phyloP scores from a whole-genome alignment of 2,329 filamentous ascomycete species.

The Penicillium oxalicum region DNA sequence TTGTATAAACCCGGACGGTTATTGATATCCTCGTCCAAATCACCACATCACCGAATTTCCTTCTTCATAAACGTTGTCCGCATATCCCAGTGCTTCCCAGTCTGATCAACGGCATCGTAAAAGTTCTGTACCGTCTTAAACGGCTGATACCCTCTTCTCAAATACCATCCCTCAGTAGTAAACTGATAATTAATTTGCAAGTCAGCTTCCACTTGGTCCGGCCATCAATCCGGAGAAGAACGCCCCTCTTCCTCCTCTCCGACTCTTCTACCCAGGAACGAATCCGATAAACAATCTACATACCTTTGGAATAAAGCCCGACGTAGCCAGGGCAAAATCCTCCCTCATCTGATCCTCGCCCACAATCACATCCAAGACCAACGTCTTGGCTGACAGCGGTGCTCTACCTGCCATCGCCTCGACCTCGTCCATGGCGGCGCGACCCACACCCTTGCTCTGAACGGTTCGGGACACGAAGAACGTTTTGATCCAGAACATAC shows the following conservation, averaged over 20 bases:
- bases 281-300: background rate
- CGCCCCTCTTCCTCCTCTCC: no score
- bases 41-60: conserved; percentile 8
- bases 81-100: conserved; percentile 12
- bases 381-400: conserved; percentile 12
- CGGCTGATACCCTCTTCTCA: conserved; percentile 15
- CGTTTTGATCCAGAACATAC: conserved; percentile 18
- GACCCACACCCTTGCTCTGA: conserved; percentile 16
- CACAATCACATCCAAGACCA: conserved; percentile 18
- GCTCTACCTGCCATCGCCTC: conserved; percentile 14
- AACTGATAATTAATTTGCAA: conserved; percentile 2
- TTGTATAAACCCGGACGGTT: background rate
- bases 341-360: conserved; percentile 14
- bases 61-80: conserved; percentile 20
- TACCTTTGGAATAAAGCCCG: conserved; percentile 14
- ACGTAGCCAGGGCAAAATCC: conserved; percentile 12
- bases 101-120: conserved; percentile 11
- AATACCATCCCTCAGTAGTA: conserved; percentile 19
- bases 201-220: no score
- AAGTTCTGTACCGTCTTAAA: conserved; percentile 14
- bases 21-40: no score
- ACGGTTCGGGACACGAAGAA: conserved; percentile 11
- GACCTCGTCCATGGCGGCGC: conserved; percentile 19
- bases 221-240: no score
- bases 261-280: no score